phyloP scores from a whole-genome alignment of 2,329 filamentous ascomycete species.

The Zarea fungicola region DNA sequence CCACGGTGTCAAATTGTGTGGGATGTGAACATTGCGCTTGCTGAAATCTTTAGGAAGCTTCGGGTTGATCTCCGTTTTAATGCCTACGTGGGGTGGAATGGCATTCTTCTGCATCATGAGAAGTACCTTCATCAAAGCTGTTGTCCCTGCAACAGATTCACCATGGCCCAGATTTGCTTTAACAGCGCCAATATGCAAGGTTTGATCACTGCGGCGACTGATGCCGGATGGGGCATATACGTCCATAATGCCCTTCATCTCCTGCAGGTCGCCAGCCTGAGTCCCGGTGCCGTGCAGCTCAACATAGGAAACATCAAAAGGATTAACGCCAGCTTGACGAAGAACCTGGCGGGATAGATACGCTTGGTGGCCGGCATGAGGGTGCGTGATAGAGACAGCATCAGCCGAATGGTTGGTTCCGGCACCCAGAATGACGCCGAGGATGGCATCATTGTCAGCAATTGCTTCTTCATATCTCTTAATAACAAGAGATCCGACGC shows the following conservation, averaged over 20 bases:
- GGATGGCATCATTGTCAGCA: conserved; percentile 68
- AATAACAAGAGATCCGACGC: conserved; percentile 66
- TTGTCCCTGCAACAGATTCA: conserved; percentile 56
- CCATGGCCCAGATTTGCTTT: conserved; percentile 62
- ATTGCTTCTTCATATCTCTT: conserved; percentile 76
- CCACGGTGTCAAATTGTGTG: conserved; percentile 48
- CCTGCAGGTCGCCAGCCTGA: conserved; percentile 74
- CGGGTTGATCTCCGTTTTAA: conserved; percentile 59
- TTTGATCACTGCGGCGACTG: conserved; percentile 38
- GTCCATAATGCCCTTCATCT: conserved; percentile 70
- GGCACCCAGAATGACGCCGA: conserved; percentile 70
- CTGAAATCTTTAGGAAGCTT: conserved; percentile 52
- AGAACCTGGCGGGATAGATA: conserved; percentile 65
- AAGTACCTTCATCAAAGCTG: conserved; percentile 58
- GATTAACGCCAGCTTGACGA: conserved; percentile 67
- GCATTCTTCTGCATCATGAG: conserved; percentile 58
- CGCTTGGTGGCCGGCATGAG: conserved; percentile 72
- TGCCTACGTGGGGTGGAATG: conserved; percentile 63
- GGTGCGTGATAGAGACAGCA: conserved; percentile 77
- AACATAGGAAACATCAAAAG: conserved; percentile 73
- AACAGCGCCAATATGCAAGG: conserved; percentile 53
- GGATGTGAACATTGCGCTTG: conserved; percentile 54
- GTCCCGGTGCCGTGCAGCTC: conserved; percentile 91
- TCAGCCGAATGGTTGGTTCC: conserved; percentile 79
- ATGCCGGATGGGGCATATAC: conserved; percentile 37